These are phyloP conservation scores for Melastoma candidum DNA, from an alignment of 441 rosid genomes.

Conservation along the genomic window DNA sequence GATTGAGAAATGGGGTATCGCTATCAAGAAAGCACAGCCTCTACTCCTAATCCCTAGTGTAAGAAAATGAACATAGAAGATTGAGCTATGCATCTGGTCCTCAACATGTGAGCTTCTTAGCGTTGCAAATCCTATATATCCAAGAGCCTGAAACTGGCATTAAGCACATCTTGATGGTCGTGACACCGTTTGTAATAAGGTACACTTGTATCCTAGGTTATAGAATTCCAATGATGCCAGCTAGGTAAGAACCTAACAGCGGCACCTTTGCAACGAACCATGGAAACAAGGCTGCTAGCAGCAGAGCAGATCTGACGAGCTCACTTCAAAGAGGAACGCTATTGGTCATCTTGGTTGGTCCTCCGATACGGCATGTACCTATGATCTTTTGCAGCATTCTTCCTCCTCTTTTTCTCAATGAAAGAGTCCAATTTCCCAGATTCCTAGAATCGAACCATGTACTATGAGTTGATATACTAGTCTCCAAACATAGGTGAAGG, in stretches of 20 bases:
- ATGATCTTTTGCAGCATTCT: conserved; percentile 82
- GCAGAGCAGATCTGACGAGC: too few relatives aligned
- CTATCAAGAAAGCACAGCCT: conserved; percentile 24
- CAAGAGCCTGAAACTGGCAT: too few relatives aligned
- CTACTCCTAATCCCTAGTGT: conserved; percentile 19
- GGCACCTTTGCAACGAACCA: too few relatives aligned
- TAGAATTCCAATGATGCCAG: too few relatives aligned
- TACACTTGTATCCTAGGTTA: too few relatives aligned
- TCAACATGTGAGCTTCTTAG: too few relatives aligned
- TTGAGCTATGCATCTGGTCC: too few relatives aligned
- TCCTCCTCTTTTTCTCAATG: conserved; percentile 70
- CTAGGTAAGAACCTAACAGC: too few relatives aligned
- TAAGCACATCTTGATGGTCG: too few relatives aligned
- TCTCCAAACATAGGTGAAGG: background rate
- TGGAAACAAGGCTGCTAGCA: too few relatives aligned
- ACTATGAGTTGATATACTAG: conserved; percentile 5
- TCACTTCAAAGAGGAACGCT: background rate
- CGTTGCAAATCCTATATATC: too few relatives aligned
- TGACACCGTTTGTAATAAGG: too few relatives aligned
- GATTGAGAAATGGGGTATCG: conserved; percentile 21
- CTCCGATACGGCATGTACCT: conserved; percentile 73
- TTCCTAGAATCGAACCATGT: conserved; percentile 26
- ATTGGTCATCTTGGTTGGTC: conserved; percentile 20
- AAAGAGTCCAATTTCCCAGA: conserved; percentile 71
- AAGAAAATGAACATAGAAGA: conserved; percentile 5